Conservation (phyloP, 352 stramenopile species). For the Phytophthora vignae region DNA sequence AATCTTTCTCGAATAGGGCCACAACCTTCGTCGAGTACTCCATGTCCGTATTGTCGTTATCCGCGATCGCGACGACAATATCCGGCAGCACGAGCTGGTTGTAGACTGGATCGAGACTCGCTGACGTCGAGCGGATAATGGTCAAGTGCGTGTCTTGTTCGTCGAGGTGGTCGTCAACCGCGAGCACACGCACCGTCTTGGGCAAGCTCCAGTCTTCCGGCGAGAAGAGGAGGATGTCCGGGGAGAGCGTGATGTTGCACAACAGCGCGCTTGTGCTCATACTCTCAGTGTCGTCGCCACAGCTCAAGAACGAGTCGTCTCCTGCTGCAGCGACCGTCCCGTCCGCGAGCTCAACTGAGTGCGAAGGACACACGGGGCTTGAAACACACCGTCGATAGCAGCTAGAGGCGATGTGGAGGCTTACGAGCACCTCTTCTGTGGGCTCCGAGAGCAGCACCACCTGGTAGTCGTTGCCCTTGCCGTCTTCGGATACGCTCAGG, state of each 20-base stretch:
- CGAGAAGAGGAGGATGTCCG: slow-evolving; percentile 59
- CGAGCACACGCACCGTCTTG: slow-evolving; percentile 73
- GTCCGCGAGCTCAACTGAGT: slow-evolving; percentile 16
- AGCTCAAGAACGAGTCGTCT: slow-evolving; percentile 24
- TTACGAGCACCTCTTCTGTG: slow-evolving; percentile 53
- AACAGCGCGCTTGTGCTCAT: slow-evolving; percentile 35
- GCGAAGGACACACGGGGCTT: slow-evolving; percentile 45
- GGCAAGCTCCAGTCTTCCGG: slow-evolving; percentile 62
- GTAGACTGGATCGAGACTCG: slow-evolving; percentile 67
- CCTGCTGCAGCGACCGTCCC: slow-evolving; percentile 12
- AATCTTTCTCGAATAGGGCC: slow-evolving; percentile 45
- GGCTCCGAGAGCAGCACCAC: slow-evolving; percentile 73
- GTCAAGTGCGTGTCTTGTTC: slow-evolving; percentile 72
- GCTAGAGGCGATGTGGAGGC: slow-evolving; percentile 51
- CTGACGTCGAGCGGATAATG: slow-evolving; percentile 52
- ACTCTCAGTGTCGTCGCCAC: slow-evolving; percentile 31
- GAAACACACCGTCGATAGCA: slow-evolving; percentile 68
- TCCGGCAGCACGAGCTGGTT: slow-evolving; percentile 61
- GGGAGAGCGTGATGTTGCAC: slow-evolving; percentile 76
- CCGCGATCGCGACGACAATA: slow-evolving; percentile 72
- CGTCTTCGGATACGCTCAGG: slow-evolving; percentile 69
- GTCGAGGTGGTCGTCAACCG: slow-evolving; percentile 74
- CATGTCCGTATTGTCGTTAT: slow-evolving; percentile 68
- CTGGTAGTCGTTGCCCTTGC: slow-evolving; percentile 79
- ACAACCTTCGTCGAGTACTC: slow-evolving; percentile 57